These are phyloP conservation scores for Lichenothelia convexa DNA, from an alignment of 495 filamentous ascomycete species.

Conservation along the genomic window DNA sequence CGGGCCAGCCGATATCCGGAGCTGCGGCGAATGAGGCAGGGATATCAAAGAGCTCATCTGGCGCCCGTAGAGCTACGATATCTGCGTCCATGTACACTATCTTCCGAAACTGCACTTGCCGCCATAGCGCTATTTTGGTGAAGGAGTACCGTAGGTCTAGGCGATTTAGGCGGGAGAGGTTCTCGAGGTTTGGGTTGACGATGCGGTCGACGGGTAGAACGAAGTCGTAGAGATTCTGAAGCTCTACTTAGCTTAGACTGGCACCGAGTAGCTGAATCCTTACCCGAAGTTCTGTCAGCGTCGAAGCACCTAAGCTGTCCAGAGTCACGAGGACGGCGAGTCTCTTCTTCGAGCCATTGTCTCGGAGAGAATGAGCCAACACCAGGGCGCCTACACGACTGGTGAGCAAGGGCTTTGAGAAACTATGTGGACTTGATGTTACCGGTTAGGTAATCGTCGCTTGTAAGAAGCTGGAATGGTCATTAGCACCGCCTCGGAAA, in stretches of 20 bases:
- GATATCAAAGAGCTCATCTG: conserved; percentile 79
- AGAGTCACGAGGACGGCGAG: conserved; percentile 68
- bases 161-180: conserved; percentile 81
- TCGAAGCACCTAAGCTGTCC: conserved; percentile 50
- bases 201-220: conserved; percentile 70
- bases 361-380: conserved; percentile 82
- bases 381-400: conserved; percentile 61
- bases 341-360: conserved; percentile 74
- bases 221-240: conserved; percentile 68
- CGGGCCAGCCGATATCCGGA: conserved; percentile 95
- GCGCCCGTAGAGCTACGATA: conserved; percentile 65
- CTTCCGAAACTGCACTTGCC: conserved; percentile 69
- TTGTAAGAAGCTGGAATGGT: conserved; percentile 56
- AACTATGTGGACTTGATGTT: too few species aligned
- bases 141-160: conserved; percentile 78
- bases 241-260: not conserved
- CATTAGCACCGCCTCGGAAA: not conserved
- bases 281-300: conserved; percentile 65
- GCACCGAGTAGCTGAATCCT: conserved; percentile 4
- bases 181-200: conserved; percentile 55
- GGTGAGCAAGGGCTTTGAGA: too few species aligned
- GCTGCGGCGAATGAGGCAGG: conserved; percentile 67
- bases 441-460: conserved; percentile 85
- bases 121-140: conserved; percentile 94
- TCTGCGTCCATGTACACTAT: conserved; percentile 91